Evolutionary conservation across 306 rosid genomes (phyloP).

Genomic region (Glycine latifolia): DNA sequence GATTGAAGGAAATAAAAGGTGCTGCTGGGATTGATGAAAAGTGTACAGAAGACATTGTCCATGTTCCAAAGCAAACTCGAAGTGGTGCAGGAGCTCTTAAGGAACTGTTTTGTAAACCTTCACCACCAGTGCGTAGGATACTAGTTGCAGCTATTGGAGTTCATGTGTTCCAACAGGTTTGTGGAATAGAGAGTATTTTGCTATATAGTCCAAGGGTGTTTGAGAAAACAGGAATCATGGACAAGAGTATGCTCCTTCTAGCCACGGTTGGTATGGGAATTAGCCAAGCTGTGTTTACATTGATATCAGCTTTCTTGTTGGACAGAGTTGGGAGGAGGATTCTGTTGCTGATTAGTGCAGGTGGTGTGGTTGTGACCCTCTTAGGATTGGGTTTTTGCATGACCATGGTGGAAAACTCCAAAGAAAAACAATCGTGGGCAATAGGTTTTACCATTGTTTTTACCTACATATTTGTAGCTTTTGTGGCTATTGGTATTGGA

Average conservation of each 20-base stretch:
- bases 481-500: constrained; percentile 67
- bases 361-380: constrained; percentile 53
- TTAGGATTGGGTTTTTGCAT: constrained; percentile 54
- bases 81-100: constrained; percentile 61
- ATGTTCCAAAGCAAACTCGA: constrained; percentile 14
- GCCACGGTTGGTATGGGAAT: constrained; percentile 77
- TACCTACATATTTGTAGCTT: constrained; percentile 58
- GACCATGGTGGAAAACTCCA: constrained; percentile 59
- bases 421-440: constrained; percentile 57
- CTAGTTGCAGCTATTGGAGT: constrained; percentile 68
- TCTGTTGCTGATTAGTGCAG: constrained; percentile 60
- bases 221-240: constrained; percentile 59
- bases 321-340: constrained; percentile 49
- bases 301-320: constrained; percentile 57
- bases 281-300: constrained; percentile 53
- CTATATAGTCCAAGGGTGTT: constrained; percentile 77
- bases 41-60: constrained; percentile 47
- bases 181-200: constrained; percentile 66
- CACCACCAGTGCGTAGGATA: constrained; percentile 65
- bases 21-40: constrained; percentile 68
- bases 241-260: constrained; percentile 58
- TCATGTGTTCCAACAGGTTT: constrained; percentile 65
- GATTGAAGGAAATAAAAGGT: constrained; percentile 62
- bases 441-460: constrained; percentile 45
- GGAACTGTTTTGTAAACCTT: constrained; percentile 61